phyloP scores from a whole-genome alignment of 176 grass and related monocot genomes.

The Stipa capillata region DNA sequence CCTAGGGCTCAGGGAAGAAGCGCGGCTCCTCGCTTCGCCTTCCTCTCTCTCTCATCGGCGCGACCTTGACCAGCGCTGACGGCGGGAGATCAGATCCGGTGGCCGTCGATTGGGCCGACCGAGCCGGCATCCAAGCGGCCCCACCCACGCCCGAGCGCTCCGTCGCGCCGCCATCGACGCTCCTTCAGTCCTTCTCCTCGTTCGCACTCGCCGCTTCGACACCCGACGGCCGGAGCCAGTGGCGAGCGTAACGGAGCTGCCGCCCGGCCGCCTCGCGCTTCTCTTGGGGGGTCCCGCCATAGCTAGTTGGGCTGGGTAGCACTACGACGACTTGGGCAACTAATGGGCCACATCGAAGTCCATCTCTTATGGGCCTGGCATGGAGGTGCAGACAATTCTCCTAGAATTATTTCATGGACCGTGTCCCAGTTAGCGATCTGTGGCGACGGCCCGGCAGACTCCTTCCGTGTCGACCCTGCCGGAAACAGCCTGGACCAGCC shows the following conservation, averaged over 20 bases:
- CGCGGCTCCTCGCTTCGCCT: neutral
- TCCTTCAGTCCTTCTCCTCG: too few relatives aligned
- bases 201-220: neutral
- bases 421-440: too few relatives aligned
- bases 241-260: neutral
- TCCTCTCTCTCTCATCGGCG: neutral
- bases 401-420: too few relatives aligned
- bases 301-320: neutral
- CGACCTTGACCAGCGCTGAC: neutral
- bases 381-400: too few relatives aligned
- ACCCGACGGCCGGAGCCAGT: neutral
- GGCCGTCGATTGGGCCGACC: neutral
- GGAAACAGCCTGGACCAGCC: too few relatives aligned
- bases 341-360: neutral
- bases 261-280: neutral
- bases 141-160: neutral
- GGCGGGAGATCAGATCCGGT: neutral
- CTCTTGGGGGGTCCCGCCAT: neutral
- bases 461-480: too few relatives aligned
- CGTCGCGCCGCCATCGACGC: neutral
- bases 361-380: neutral
- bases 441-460: too few relatives aligned
- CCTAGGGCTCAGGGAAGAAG: neutral
- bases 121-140: neutral
- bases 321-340: neutral